Conservation (phyloP, 768 basidiomycete genomes). For the Amylocystis lapponica region DNA sequence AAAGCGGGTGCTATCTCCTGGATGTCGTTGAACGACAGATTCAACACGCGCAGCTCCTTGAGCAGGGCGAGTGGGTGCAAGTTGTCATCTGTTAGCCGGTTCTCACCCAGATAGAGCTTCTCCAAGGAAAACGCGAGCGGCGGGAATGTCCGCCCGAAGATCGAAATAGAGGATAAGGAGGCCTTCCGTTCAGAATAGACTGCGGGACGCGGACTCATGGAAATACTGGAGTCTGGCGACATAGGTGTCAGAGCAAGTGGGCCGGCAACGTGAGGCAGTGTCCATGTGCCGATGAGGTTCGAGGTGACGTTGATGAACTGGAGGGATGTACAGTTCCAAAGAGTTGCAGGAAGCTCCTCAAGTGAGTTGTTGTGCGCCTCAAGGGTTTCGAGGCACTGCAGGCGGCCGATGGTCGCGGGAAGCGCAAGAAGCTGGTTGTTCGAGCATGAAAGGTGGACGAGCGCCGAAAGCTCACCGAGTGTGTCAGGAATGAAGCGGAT, state of each 20-base stretch:
- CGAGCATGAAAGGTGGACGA: conserved; percentile 78
- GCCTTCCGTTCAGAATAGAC: conserved; percentile 36
- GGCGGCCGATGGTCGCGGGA: conserved; percentile 67
- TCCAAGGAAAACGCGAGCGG: conserved; percentile 69
- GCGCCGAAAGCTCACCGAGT: conserved; percentile 64
- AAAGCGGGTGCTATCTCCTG: conserved; percentile 80
- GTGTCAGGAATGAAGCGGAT: conserved; percentile 82
- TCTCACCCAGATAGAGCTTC: conserved; percentile 85
- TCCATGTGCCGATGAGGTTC: conserved; percentile 74
- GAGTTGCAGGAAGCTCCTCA: conserved; percentile 58
- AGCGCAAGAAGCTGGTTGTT: conserved; percentile 82
- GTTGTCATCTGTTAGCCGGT: conserved; percentile 74
- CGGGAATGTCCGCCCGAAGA: conserved; percentile 30
- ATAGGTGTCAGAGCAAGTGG: too few species aligned
- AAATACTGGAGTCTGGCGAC: not conserved
- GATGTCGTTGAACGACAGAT: conserved; percentile 93
- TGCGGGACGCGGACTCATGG: conserved; percentile 1
- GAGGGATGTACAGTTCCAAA: conserved; percentile 84
- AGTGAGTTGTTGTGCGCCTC: conserved; percentile 93
- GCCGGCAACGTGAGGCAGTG: conserved; percentile 56
- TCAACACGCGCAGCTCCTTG: conserved; percentile 74
- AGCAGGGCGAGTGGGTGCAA: conserved; percentile 72
- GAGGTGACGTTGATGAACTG: conserved; percentile 79
- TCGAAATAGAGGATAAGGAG: conserved; percentile 30
- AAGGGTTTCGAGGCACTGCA: conserved; percentile 68